Evolutionary conservation across 768 basidiomycete genomes (phyloP), one percentile per base, ranked within the genome.

Genomic region (Rhizopogon vesiculosus): DNA sequence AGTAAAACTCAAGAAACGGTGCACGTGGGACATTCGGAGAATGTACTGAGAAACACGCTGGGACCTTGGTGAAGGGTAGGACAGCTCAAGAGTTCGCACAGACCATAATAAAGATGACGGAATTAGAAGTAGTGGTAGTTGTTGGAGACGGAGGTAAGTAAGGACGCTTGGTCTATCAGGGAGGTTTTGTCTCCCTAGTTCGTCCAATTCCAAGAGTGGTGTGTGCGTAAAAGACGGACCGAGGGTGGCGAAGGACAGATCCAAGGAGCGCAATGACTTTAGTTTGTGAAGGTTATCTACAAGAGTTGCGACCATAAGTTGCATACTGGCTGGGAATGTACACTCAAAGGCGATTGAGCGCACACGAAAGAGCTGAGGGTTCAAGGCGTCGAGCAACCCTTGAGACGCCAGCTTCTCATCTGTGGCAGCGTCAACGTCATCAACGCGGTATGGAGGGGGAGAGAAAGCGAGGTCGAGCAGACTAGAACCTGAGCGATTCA

Each of bases 61-160:
- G 5, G 59, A 58, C 56, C 56, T 64, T 61, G 60, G 74, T 33
- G 69, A 72, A 3, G 71, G 64, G 57, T 71, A 80, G 35, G 64
- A 68, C 25, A 83, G 65, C 53, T 79, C 76, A 22, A 83, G 70
- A 16, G 67, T 69, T 53, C 62, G 67, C 45, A 81, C 65, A 55
- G 76, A 74, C 28, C 65, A 60, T 42, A 80, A 59, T 51, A 77
- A 69, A 51, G 63, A 62, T 13, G 64, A 57, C 12, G 77, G 72
- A 4, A 80, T 62, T 46, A 67, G 67, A 42, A 69, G 69, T 13
- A 73, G 65, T 19, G 78, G 76, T 29, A 82, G 61, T 61, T 76
- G 69, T 50, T 74, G 69, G 28, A 81, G 59, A 53, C 73, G 72
- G 25, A 81, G 73, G 61, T 72, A 63, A 42, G 55, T 55, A 18